phyloP scores from a whole-genome alignment of 768 basidiomycete species.

The Tylopilus cervinicoccineus region DNA sequence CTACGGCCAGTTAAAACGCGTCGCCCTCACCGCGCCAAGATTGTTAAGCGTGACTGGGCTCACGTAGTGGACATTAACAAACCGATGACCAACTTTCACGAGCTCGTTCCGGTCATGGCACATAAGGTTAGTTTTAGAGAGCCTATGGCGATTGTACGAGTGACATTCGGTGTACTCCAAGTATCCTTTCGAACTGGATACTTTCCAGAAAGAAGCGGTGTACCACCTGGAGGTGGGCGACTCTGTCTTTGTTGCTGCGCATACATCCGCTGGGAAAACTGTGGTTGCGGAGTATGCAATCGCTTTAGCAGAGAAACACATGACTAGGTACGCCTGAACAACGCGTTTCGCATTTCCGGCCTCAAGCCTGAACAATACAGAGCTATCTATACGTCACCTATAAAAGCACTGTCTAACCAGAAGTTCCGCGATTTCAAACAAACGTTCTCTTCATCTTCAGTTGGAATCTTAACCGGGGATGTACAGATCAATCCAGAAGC shows the following conservation, averaged over 20 bases:
- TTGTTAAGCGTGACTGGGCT: slow-evolving; percentile 93
- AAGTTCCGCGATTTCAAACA: slow-evolving; percentile 99
- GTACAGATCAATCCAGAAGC: slow-evolving; percentile 99
- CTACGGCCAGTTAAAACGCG: slow-evolving; percentile 50
- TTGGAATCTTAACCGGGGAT: slow-evolving; percentile 97
- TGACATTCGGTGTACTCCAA: slow-evolving; percentile 28
- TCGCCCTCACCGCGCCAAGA: slow-evolving; percentile 39
- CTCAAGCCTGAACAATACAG: slow-evolving; percentile 37
- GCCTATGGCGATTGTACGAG: background rate
- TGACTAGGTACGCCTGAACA: slow-evolving; percentile 74
- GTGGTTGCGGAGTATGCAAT: slow-evolving; percentile 99
- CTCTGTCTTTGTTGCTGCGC: slow-evolving; percentile 98
- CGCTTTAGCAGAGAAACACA: slow-evolving; percentile 92
- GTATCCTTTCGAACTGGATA: slow-evolving; percentile 99
- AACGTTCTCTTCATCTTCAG: slow-evolving; percentile 85
- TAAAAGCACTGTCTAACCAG: slow-evolving; percentile 97
- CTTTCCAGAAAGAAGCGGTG: slow-evolving; percentile 97
- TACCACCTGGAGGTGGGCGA: slow-evolving; percentile 97
- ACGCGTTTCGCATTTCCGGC: slow-evolving; percentile 13
- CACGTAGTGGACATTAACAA: slow-evolving; percentile 94
- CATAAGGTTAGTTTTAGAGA: slow-evolving; percentile 57
- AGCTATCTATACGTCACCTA: slow-evolving; percentile 98
- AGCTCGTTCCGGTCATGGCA: slow-evolving; percentile 96
- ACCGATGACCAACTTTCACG: slow-evolving; percentile 81
- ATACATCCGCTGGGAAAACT: slow-evolving; percentile 99